Conservation (phyloP, 768 basidiomycete genomes). For the Cytidiella melzeri region DNA sequence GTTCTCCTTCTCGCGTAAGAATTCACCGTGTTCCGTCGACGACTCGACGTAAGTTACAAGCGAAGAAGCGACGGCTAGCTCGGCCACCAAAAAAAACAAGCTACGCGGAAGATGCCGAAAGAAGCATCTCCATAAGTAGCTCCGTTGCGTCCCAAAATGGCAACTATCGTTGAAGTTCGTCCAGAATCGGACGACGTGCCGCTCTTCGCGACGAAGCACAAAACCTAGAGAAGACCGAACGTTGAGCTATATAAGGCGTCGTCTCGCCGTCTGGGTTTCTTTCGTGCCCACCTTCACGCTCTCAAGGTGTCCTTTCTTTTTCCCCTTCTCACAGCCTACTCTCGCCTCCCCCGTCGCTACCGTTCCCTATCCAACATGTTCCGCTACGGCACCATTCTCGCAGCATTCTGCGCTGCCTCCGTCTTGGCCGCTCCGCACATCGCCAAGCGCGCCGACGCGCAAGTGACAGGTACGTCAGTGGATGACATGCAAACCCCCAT, state of each 20-base stretch:
- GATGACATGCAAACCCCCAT: not conserved
- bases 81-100: too few relatives aligned
- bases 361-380: constrained; percentile 3
- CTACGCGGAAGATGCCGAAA: too few relatives aligned
- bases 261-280: not conserved
- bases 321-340: not conserved
- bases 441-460: constrained; percentile 1
- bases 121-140: too few relatives aligned
- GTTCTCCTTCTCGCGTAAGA: too few relatives aligned
- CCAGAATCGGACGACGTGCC: not conserved
- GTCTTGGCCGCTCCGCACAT: constrained; percentile 14
- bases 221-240: not conserved
- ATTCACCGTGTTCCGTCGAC: too few relatives aligned
- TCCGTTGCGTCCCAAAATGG: not conserved
- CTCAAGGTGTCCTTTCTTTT: constrained; percentile 6
- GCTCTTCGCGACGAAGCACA: constrained; percentile 2
- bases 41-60: too few relatives aligned
- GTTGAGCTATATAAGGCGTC: not conserved
- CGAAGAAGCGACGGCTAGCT: too few relatives aligned
- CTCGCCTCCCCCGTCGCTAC: not conserved
- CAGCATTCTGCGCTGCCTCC: constrained; percentile 14
- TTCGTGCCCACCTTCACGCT: constrained; percentile 6
- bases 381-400: constrained; percentile 5
- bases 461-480: constrained; percentile 7
- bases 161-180: not conserved